Evolutionary conservation across 2,329 filamentous ascomycete species (phyloP).

Genomic region (Berkeleyomyces basicola): DNA sequence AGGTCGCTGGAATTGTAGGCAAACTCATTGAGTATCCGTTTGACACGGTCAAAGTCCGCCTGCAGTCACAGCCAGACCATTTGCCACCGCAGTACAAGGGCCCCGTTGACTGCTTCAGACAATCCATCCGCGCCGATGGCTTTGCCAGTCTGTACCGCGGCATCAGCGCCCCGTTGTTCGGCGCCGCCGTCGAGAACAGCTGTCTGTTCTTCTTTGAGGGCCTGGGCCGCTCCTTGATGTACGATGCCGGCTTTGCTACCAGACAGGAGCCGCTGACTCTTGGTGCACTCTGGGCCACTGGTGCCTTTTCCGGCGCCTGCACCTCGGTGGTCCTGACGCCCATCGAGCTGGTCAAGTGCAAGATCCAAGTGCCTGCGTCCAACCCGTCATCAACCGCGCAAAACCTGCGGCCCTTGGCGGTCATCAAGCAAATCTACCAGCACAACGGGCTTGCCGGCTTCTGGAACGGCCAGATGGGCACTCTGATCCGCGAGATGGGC

Average conservation of each 20-base stretch:
- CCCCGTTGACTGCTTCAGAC: slow-evolving; percentile 81
- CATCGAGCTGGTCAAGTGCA: slow-evolving; percentile 95
- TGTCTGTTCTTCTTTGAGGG: slow-evolving; percentile 86
- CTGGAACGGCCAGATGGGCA: slow-evolving; percentile 90
- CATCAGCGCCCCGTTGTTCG: slow-evolving; percentile 77
- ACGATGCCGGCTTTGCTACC: slow-evolving; percentile 31
- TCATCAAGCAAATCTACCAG: slow-evolving; percentile 65
- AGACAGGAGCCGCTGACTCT: slow-evolving; percentile 50
- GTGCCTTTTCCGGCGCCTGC: slow-evolving; percentile 72
- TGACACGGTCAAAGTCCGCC: slow-evolving; percentile 91
- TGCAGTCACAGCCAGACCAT: slow-evolving; percentile 86
- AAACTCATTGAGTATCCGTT: slow-evolving; percentile 98
- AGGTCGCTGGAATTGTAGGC: slow-evolving; percentile 72
- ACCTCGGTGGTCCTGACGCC: slow-evolving; percentile 86
- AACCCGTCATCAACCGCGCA: slow-evolving; percentile 18
- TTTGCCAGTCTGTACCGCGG: slow-evolving; percentile 72
- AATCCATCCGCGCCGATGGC: slow-evolving; percentile 69
- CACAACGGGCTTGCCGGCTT: slow-evolving; percentile 74
- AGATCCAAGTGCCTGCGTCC: slow-evolving; percentile 62
- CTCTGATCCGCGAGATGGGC: slow-evolving; percentile 82
- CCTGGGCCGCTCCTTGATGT: slow-evolving; percentile 50
- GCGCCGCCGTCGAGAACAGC: slow-evolving; percentile 83
- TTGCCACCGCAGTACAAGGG: slow-evolving; percentile 69
- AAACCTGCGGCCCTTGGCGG: slow-evolving; percentile 44
- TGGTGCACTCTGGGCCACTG: slow-evolving; percentile 59